Evolutionary conservation across 495 filamentous ascomycete species (phyloP), one percentile per base, ranked within the genome.

Genomic region (Neurospora sp.): DNA sequence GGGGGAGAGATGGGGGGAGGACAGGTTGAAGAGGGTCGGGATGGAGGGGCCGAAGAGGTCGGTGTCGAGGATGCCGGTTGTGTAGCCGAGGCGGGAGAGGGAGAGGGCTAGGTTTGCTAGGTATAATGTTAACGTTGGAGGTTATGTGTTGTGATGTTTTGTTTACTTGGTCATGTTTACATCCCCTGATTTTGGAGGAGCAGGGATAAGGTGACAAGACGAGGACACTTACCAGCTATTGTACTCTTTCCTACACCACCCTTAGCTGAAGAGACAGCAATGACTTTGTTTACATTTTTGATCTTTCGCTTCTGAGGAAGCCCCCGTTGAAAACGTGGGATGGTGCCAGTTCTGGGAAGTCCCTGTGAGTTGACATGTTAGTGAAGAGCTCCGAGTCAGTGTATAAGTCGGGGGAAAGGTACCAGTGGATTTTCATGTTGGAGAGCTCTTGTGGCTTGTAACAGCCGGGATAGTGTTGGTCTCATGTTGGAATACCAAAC

Each of bases 21-120:
- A 12, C 16, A 98, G 86, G 78, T 94, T 90, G 73, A 99, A 86
- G 1, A 99, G 86, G 2, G 93, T 97, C 3, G 96, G 96, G 72
- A 99, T 93, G 2, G 93, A 96, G 1, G 96, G 96, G 0, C 96
- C 96, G 80, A 97, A 98, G 78, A 99, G 93, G 80, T 99, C 96
- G 1, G 93, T 92, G 80, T 99, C 96, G 14, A 99, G 88, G 75
- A 99, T 92, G 1, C 96, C 96, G 37, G 90, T 88, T 71, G 92
- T 88, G 68, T 92, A 88, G 45, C 94, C 94, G 41, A 87, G 88
- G 61, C 91, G 89, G 3, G 94, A 93, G 75, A 97, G 91, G 27
- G 94, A 87, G 3, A 98, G 89, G 8, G 94, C 90, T 70, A 98
- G 88, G 78, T 98, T 98, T 35, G 92, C 93, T 31, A 31, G 27